A percentile compares a stretch with the other conserved stretches of the same genome.
These are phyloP conservation scores for Chaetomium sp. DNA, from an alignment of 2,329 filamentous ascomycete species.

Conservation along the genomic window DNA sequence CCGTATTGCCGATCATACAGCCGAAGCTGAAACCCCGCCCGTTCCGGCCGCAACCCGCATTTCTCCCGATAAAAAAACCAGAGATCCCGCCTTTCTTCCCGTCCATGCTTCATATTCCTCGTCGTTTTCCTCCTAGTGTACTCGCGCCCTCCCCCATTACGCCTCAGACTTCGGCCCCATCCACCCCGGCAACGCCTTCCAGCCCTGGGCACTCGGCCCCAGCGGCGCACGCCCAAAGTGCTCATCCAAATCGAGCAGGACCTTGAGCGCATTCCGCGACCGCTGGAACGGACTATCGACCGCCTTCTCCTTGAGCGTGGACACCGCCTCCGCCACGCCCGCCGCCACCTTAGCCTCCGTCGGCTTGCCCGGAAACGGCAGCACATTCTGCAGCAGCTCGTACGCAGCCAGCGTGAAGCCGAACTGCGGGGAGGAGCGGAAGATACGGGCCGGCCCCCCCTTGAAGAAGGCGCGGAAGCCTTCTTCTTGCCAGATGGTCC, in stretches of 20 bases:
- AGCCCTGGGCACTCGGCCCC: slow-evolving; percentile 42
- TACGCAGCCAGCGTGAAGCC: slow-evolving; percentile 96
- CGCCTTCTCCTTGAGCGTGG: slow-evolving; percentile 57
- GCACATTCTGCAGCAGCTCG: slow-evolving; percentile 74
- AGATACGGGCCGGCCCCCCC: slow-evolving; percentile 88
- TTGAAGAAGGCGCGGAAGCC: slow-evolving; percentile 98
- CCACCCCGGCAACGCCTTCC: slow-evolving; percentile 46
- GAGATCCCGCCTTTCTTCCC: too few species aligned
- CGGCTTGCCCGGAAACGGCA: slow-evolving; percentile 64
- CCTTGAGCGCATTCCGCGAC: slow-evolving; percentile 88
- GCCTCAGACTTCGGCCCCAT: slow-evolving; percentile 31
- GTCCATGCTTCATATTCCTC: not conserved
- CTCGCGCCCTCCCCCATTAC: not conserved
- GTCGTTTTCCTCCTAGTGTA: not conserved
- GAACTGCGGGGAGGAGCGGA: slow-evolving; percentile 94
- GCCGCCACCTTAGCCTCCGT: slow-evolving; percentile 44
- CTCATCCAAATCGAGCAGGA: slow-evolving; percentile 89
- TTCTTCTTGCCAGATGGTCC: slow-evolving; percentile 80
- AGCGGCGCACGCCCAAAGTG: slow-evolving; percentile 76
- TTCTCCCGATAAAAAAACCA: too few species aligned
- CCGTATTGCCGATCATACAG: too few species aligned
- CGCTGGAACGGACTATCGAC: slow-evolving; percentile 46
- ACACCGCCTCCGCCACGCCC: slow-evolving; percentile 57
- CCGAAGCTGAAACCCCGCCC: too few species aligned
- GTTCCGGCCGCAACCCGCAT: too few species aligned